Evolutionary conservation across 2,329 filamentous ascomycete species (phyloP).

Genomic region (Sporothrix schenckii): DNA sequence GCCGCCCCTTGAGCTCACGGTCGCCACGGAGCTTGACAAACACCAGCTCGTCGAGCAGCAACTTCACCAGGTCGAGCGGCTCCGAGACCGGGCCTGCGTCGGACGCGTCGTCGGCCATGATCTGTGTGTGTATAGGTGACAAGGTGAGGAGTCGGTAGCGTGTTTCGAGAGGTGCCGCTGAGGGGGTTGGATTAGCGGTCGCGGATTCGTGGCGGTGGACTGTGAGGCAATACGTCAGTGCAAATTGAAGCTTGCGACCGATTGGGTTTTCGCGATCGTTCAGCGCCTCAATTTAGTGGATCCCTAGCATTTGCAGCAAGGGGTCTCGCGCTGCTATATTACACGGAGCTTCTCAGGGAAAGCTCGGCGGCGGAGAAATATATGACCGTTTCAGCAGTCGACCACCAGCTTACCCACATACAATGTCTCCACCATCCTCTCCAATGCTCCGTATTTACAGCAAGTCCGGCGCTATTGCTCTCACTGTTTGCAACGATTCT

Average conservation of each 20-base stretch:
- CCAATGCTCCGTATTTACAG: neutral
- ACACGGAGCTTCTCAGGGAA: neutral
- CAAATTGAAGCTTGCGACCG: slow-evolving; percentile 12
- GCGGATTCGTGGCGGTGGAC: neutral
- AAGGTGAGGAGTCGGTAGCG: neutral
- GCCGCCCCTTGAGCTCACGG: slow-evolving; percentile 88
- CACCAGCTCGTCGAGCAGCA: slow-evolving; percentile 92
- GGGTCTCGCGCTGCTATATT: neutral
- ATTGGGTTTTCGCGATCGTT: slow-evolving; percentile 26
- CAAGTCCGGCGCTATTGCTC: neutral
- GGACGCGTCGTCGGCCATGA: slow-evolving; percentile 79
- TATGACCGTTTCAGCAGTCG: slow-evolving; percentile 7
- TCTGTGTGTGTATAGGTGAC: neutral
- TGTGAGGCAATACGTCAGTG: slow-evolving; percentile 19
- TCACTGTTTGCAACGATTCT: neutral
- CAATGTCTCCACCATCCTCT: neutral
- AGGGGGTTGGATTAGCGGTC: neutral
- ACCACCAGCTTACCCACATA: neutral
- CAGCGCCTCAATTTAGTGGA: slow-evolving; percentile 20
- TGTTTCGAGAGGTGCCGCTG: neutral
- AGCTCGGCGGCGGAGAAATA: slow-evolving; percentile 28
- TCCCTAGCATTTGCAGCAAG: neutral
- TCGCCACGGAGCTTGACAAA: slow-evolving; percentile 97
- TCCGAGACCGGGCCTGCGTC: slow-evolving; percentile 75
- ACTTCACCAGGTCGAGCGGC: slow-evolving; percentile 91